Percentiles rank a stretch among this genome's conserved stretches.
These are phyloP conservation scores for Plasmodium coatneyi DNA, from an alignment of 169 alveolate genomes.

Conservation along the genomic window DNA sequence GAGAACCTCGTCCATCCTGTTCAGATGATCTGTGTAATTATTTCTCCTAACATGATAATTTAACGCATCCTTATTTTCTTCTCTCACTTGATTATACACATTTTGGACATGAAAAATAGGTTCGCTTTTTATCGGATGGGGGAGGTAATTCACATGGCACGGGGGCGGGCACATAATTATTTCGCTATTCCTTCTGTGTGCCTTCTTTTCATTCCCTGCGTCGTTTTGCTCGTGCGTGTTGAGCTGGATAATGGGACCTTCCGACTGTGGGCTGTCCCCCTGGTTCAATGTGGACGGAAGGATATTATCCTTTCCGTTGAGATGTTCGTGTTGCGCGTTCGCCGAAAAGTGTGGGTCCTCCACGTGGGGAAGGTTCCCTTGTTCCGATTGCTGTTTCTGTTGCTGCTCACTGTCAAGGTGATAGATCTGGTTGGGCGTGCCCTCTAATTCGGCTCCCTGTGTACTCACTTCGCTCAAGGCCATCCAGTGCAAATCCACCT, in stretches of 20 bases:
- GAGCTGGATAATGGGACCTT: not conserved
- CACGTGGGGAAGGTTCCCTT: not conserved
- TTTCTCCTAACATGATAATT: not conserved
- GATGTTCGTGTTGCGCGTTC: not conserved
- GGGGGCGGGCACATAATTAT: not conserved
- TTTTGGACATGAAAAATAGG: not conserved
- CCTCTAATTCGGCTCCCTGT: not conserved
- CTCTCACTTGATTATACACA: not conserved
- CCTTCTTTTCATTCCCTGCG: not conserved
- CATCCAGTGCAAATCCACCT: not conserved
- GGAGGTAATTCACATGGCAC: not conserved
- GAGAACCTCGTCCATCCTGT: not conserved
- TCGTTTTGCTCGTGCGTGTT: conserved; percentile 4
- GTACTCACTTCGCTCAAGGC: not conserved
- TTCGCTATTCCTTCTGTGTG: not conserved
- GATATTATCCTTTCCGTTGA: not conserved
- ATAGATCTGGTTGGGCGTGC: not conserved
- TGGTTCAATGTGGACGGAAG: not conserved
- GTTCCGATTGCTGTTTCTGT: not conserved
- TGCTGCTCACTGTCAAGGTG: not conserved
- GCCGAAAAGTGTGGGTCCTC: not conserved
- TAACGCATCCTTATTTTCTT: not conserved
- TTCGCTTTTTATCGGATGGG: not conserved
- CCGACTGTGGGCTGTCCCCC: not conserved
- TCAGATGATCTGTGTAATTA: not conserved